Percentiles rank a stretch among this genome's conserved stretches.
These are phyloP conservation scores for Aeminium ludgeri DNA, from an alignment of 495 filamentous ascomycete species.

Conservation along the genomic window DNA sequence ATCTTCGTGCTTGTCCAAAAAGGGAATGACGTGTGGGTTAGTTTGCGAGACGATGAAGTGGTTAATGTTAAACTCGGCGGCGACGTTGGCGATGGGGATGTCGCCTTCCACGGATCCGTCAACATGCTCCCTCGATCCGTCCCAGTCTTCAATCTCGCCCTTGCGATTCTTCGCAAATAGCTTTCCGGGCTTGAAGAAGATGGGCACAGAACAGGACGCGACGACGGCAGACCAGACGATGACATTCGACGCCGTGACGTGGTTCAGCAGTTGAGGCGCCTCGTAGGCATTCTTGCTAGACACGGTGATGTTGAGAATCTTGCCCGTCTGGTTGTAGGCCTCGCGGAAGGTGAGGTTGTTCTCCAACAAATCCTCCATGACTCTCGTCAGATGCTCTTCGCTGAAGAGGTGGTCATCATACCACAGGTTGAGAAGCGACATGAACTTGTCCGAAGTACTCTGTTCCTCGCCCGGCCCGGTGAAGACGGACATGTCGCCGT, in stretches of 20 bases:
- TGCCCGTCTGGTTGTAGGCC: conserved; percentile 77
- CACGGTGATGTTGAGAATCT: conserved; percentile 86
- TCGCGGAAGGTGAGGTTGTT: conserved; percentile 89
- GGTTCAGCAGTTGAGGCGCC: conserved; percentile 72
- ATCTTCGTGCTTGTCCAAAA: conserved; percentile 56
- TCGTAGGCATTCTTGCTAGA: conserved; percentile 77
- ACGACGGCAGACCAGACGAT: conserved; percentile 94
- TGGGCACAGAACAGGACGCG: conserved; percentile 82
- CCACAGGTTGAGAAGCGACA: conserved; percentile 57
- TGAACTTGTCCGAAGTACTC: conserved; percentile 46
- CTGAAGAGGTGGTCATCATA: conserved; percentile 73
- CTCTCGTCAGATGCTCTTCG: conserved; percentile 57
- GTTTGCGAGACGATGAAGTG: conserved; percentile 96
- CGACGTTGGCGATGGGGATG: conserved; percentile 75
- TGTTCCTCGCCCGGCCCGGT: conserved; percentile 44
- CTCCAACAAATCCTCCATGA: conserved; percentile 67
- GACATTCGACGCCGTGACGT: conserved; percentile 83
- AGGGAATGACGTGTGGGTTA: conserved; percentile 85
- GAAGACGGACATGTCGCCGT: conserved; percentile 75
- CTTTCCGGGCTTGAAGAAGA: conserved; percentile 61
- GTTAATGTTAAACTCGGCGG: conserved; percentile 96
- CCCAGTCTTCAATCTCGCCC: conserved; percentile 64
- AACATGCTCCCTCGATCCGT: conserved; percentile 46
- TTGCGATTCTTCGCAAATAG: conserved; percentile 78
- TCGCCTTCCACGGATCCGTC: conserved; percentile 92